Evolutionary conservation across 768 basidiomycete genomes (phyloP).

Genomic region (Leccinellum rugosiceps): DNA sequence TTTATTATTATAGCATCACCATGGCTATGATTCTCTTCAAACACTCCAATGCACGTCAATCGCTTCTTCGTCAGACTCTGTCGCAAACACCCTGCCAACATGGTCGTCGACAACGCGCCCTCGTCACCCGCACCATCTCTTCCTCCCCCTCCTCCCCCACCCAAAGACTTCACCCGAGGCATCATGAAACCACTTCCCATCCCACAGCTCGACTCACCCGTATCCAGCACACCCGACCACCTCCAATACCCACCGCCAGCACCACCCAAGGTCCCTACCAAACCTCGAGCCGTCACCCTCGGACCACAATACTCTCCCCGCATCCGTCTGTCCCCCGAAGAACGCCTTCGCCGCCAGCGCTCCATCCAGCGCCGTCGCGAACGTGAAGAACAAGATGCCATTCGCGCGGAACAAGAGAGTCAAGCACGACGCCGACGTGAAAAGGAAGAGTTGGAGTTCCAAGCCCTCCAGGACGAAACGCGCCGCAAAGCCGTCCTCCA

Average conservation of each 20-base stretch:
- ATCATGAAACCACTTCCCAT: constrained; percentile 22
- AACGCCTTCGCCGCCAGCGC: constrained; percentile 21
- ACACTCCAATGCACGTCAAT: constrained; percentile 1
- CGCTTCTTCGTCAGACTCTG: constrained; percentile 5
- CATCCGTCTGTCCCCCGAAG: constrained; percentile 23
- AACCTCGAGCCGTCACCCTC: constrained; percentile 1
- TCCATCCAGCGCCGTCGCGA: constrained; percentile 23
- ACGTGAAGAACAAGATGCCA: constrained; percentile 41
- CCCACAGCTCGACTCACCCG: constrained; percentile 11
- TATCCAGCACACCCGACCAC: background rate
- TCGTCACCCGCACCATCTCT: constrained; percentile 1
- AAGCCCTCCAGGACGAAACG: constrained; percentile 41
- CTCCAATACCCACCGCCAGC: constrained; percentile 1
- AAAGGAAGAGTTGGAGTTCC: constrained; percentile 17
- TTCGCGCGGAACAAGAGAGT: constrained; percentile 43
- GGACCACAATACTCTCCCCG: constrained; percentile 2
- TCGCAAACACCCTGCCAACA: constrained; percentile 16
- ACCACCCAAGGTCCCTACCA: constrained; percentile 1
- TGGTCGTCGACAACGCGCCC: background rate
- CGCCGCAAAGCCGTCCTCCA: constrained; percentile 41
- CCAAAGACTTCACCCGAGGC: constrained; percentile 15
- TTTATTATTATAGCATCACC: background rate
- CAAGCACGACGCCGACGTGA: constrained; percentile 31
- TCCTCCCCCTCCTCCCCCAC: constrained; percentile 20
- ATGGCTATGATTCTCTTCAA: constrained; percentile 10